Evolutionary conservation across 305 asterid genomes (phyloP).

Genomic region (Rubia occidens): DNA sequence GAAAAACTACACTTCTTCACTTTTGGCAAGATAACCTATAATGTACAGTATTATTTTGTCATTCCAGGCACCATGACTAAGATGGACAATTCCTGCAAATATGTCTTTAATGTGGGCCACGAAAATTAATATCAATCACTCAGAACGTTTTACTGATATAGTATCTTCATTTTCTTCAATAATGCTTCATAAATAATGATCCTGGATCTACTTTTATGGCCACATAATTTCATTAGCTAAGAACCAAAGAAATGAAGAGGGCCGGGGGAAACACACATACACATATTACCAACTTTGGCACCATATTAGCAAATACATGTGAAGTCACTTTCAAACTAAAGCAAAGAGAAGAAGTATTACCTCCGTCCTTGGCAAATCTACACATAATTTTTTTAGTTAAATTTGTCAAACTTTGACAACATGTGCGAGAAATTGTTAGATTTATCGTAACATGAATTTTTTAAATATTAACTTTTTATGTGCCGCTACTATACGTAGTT

Average conservation of each 20-base stretch:
- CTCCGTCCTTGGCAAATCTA: no score
- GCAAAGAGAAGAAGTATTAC: background rate
- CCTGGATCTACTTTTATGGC: constrained; percentile 9
- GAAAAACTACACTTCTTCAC: background rate
- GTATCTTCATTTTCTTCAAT: background rate
- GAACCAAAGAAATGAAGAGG: background rate
- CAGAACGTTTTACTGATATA: background rate
- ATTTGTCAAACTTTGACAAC: no score
- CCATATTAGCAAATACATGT: background rate
- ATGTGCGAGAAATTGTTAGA: no score
- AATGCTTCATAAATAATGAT: background rate
- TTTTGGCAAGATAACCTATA: background rate
- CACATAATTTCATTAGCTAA: background rate
- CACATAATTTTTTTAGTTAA: no score
- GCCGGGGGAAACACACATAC: background rate
- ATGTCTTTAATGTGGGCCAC: constrained; percentile 3
- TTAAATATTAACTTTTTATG: no score
- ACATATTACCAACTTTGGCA: background rate
- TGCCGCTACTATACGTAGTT: no score
- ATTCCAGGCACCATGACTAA: background rate
- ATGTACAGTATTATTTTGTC: background rate
- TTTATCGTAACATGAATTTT: no score
- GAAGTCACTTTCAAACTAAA: background rate
- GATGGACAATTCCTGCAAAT: constrained; percentile 2
- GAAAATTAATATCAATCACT: background rate